Percentiles rank a stretch among this genome's conserved stretches.
Evolutionary conservation across 306 rosid species (phyloP).

Genomic region (Glycine latifolia): DNA sequence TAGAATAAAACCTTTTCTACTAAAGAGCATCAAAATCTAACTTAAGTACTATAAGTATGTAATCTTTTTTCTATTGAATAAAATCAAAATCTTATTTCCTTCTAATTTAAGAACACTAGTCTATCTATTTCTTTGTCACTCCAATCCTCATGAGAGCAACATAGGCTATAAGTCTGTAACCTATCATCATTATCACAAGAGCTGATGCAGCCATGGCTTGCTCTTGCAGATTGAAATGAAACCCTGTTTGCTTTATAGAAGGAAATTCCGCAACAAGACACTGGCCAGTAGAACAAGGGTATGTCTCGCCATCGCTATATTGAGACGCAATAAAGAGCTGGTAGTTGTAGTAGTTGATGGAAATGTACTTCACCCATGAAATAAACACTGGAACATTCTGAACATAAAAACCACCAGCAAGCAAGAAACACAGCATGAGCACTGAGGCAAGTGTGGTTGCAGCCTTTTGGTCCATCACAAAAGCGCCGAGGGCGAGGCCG

Average conservation of each 20-base stretch:
- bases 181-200: conserved; percentile 63
- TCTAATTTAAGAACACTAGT: conserved; percentile 44
- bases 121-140: conserved; percentile 57
- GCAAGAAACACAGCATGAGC: conserved; percentile 60
- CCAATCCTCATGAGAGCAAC: conserved; percentile 75
- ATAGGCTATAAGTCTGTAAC: conserved; percentile 74
- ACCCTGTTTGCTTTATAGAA: conserved; percentile 58
- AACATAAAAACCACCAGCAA: conserved; percentile 70
- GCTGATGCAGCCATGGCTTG: conserved; percentile 46
- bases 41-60: conserved; percentile 61
- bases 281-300: conserved; percentile 52
- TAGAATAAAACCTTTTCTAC: not conserved
- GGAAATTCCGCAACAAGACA: conserved; percentile 60
- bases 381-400: conserved; percentile 69
- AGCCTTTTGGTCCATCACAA: conserved; percentile 60
- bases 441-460: conserved; percentile 75
- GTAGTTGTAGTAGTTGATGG: conserved; percentile 56
- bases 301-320: conserved; percentile 51
- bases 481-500: conserved; percentile 77
- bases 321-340: conserved; percentile 70
- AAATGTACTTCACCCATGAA: conserved; percentile 69
- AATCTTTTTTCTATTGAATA: conserved; percentile 35
- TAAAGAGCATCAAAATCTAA: not conserved
- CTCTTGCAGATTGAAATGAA: conserved; percentile 43
- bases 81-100: conserved; percentile 52